A percentile compares a stretch with the other conserved stretches of the same genome.
Conservation (phyloP, 2,329 filamentous ascomycete genomes). For the Blastomyces percursus region DNA sequence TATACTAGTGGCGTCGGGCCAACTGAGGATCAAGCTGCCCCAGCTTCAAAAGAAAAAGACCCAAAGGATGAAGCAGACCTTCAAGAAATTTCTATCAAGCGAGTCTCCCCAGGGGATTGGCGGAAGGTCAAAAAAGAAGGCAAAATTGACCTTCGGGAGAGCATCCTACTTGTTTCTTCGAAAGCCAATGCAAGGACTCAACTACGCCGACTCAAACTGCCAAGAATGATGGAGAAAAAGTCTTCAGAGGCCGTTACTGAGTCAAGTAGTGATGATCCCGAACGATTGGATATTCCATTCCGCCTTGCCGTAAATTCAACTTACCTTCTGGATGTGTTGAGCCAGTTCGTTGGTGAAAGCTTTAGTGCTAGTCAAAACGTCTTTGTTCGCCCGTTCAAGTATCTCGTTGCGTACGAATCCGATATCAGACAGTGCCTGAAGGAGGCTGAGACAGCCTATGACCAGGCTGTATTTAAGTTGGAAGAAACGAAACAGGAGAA, state of each 20-base stretch:
- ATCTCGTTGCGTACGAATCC: background rate
- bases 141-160: background rate
- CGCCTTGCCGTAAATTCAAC: conserved; percentile 3
- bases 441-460: background rate
- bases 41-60: background rate
- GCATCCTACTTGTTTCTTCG: conserved; percentile 1
- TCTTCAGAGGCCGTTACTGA: background rate
- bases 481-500: background rate
- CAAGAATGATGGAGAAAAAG: background rate
- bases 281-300: background rate
- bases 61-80: background rate
- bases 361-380: background rate
- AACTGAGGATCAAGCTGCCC: background rate
- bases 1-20: background rate
- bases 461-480: background rate
- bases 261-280: background rate
- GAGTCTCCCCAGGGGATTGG: background rate
- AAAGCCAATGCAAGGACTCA: background rate
- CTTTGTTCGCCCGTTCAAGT: conserved; percentile 2
- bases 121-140: background rate
- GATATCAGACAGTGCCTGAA: background rate
- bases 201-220: background rate
- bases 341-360: background rate
- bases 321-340: background rate
- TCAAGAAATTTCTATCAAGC: conserved; percentile 2